Evolutionary conservation across 805 yeast species (phyloP).

Genomic region (Lachancea lanzarotensis): DNA sequence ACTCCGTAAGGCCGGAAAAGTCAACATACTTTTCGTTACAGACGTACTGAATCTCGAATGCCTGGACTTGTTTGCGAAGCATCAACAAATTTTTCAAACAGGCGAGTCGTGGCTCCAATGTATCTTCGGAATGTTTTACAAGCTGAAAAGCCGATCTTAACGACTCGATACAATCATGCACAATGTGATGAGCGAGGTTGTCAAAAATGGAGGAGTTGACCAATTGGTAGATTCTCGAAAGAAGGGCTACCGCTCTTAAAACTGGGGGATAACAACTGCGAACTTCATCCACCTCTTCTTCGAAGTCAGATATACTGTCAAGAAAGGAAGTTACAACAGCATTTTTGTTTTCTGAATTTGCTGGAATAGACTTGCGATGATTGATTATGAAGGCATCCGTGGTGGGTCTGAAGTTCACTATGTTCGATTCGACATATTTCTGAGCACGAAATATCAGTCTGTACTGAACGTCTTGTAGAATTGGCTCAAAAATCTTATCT

Average conservation of each 20-base stretch:
- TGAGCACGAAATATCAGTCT: slow-evolving; percentile 76
- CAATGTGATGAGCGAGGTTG: slow-evolving; percentile 80
- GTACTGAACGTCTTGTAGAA: slow-evolving; percentile 70
- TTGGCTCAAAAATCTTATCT: slow-evolving; percentile 60
- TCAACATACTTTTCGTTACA: slow-evolving; percentile 71
- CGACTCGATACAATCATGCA: slow-evolving; percentile 67
- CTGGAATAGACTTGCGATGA: slow-evolving; percentile 28
- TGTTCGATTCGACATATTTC: slow-evolving; percentile 59
- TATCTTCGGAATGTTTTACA: slow-evolving; percentile 32
- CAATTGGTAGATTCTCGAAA: slow-evolving; percentile 74
- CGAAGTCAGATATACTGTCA: slow-evolving; percentile 1
- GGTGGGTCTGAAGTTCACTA: slow-evolving; percentile 59
- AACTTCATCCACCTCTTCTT: slow-evolving; percentile 11
- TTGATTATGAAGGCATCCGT: slow-evolving; percentile 63
- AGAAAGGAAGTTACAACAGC: slow-evolving; percentile 12
- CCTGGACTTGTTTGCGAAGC: slow-evolving; percentile 60
- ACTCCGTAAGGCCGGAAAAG: slow-evolving; percentile 63
- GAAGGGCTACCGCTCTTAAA: slow-evolving; percentile 55
- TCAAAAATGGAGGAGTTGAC: slow-evolving; percentile 75
- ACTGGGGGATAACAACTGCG: slow-evolving; percentile 64
- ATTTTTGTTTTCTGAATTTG: slow-evolving; percentile 10
- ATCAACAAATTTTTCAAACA: slow-evolving; percentile 66
- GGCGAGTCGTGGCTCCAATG: slow-evolving; percentile 54
- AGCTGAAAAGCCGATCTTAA: slow-evolving; percentile 48
- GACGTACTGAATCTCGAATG: slow-evolving; percentile 74